A percentile compares a stretch with the other conserved stretches of the same genome.
phyloP scores from a whole-genome alignment of 306 rosid species.

The peach (Prunus persica) region DNA sequence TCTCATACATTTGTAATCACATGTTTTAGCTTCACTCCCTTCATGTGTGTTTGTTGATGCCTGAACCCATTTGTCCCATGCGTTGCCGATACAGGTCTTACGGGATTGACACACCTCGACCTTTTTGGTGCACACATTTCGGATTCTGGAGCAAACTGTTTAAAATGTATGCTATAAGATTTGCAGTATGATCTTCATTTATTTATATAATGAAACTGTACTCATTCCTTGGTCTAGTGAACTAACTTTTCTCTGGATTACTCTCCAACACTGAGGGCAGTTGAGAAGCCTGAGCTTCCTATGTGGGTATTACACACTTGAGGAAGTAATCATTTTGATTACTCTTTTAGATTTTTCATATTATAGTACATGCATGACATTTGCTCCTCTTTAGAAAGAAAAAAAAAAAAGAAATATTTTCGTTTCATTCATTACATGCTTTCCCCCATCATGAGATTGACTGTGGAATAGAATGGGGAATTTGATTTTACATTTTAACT shows the following conservation, averaged over 20 bases:
- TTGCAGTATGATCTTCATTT: neutral
- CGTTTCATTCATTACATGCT: too few species aligned
- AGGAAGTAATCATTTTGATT: neutral
- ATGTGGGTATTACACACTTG: neutral
- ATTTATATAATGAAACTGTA: neutral
- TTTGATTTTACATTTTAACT: too few species aligned
- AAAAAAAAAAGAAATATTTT: too few species aligned
- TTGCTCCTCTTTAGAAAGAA: too few species aligned
- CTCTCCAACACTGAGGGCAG: too few species aligned
- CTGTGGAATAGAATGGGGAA: too few species aligned
- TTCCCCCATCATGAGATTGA: too few species aligned
- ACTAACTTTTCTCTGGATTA: too few species aligned
- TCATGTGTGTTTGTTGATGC: neutral
- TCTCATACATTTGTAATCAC: neutral
- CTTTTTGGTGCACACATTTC: slow-evolving; percentile 69
- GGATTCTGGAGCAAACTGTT: slow-evolving; percentile 52
- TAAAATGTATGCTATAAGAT: slow-evolving; percentile 41
- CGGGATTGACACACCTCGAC: slow-evolving; percentile 64
- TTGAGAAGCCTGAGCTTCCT: neutral
- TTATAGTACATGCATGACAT: too few species aligned
- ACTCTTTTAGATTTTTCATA: too few species aligned
- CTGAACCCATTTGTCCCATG: neutral
- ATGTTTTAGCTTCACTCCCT: neutral
- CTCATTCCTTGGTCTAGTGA: neutral
- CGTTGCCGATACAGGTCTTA: slow-evolving; percentile 54